Base-by-base conservation (phyloP, 164 flowering plant genomes). In the Litsea cubeba region DNA sequence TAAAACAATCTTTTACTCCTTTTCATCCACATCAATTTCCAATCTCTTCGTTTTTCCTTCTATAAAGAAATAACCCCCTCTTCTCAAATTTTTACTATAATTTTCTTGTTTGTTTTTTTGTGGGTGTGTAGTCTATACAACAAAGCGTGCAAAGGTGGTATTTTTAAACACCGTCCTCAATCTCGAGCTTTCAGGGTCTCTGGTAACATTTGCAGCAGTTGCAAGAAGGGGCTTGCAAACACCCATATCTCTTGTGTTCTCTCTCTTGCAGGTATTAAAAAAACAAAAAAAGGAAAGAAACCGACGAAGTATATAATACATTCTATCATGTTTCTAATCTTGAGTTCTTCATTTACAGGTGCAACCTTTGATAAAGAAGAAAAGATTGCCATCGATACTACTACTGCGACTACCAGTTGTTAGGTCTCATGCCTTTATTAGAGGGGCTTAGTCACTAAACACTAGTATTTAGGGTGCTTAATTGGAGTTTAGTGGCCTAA, bases 161-260 rank as follows among this genome's bases (percentile, higher is more conserved):
- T 91, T 94, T 67, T 71, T 94, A 64, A 87, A 89, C 90, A 84
- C 75, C 87, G 98, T 81, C 90, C 97, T 28, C 90, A 82, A 71
- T 73, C 90, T 25, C 82, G 87, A 71, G 81, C 87, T 3, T 79
- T 72, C 74, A 84, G 90, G 75, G 86, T 85, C 77, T 83, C 91
- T 77, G 87, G 87, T 40, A 91, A 86, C 84, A 51, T 74, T 72
- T 91, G 98, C 86, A 71, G 73, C 76, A 86, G 87, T 76, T 91
- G 98, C 51, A 88, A 87, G 70, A 75, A n/a, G n/a, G n/a, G n/a
- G 82, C 78, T 82, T 94, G 49, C 95, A 87, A 87, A 79, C 89
- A 88, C 49, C 88, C 90, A 23, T 88, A 78, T 75, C 87, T 86
- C 81, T 94, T 83, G 83, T 94, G 98, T 78, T 91, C 90, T 28